Conservation (phyloP, 371 early-diverging fungal genomes). For the Mortierella sp. region DNA sequence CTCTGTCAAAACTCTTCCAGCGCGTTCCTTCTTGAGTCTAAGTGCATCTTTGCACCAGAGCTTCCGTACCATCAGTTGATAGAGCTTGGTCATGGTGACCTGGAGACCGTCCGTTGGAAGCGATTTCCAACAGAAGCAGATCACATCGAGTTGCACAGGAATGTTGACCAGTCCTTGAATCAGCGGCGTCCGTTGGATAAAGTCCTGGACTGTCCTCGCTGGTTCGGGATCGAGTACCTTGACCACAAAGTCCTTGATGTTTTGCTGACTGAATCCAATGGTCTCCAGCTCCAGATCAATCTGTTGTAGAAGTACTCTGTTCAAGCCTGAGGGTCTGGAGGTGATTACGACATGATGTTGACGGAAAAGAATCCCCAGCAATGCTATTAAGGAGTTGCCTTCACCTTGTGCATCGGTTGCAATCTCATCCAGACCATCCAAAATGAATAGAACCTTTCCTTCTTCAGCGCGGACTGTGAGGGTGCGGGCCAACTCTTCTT, state of each 20-base stretch:
- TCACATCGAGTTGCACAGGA: conserved; percentile 25
- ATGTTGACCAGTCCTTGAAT: conserved; percentile 35
- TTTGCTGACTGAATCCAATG: conserved; percentile 29
- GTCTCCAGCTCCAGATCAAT: conserved; percentile 35
- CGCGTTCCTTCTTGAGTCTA: conserved; percentile 13
- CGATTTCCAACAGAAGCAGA: conserved; percentile 27
- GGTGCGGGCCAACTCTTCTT: neutral
- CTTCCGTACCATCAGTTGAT: conserved; percentile 17
- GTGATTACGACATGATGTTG: conserved; percentile 28
- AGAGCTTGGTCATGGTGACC: conserved; percentile 21
- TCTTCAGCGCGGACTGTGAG: neutral
- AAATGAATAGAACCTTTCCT: conserved; percentile 26
- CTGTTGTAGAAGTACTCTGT: neutral
- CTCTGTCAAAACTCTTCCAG: conserved; percentile 10
- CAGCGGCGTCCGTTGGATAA: conserved; percentile 23
- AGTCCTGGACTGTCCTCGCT: conserved; percentile 17
- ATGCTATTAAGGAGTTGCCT: neutral
- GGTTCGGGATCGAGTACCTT: conserved; percentile 8
- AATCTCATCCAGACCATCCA: conserved; percentile 36
- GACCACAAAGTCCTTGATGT: conserved; percentile 18
- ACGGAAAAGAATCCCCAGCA: neutral
- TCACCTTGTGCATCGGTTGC: neutral
- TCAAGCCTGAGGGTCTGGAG: conserved; percentile 26
- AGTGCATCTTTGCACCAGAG: conserved; percentile 36
- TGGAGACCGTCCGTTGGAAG: neutral